Conservation (phyloP, 495 filamentous ascomycete genomes). For the Aspergillus nanangensis region DNA sequence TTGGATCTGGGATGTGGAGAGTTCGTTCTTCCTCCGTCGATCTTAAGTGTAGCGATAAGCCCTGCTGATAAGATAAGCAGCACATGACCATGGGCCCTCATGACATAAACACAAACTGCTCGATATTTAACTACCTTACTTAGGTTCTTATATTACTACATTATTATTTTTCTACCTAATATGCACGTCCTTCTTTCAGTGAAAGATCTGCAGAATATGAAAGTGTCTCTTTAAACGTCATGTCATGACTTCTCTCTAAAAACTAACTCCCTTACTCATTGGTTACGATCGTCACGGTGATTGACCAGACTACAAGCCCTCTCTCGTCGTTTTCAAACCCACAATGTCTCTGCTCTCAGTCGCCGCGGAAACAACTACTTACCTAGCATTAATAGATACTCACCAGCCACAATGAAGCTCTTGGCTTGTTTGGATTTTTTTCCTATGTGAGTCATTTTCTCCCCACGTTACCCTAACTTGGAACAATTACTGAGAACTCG, state of each 20-base stretch:
- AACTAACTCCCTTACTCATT: background rate
- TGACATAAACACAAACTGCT: no score
- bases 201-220: no score
- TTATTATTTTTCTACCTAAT: no score
- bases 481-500: background rate
- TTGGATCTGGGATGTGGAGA: no score
- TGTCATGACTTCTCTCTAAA: background rate
- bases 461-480: background rate
- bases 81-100: no score
- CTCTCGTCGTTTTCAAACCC: background rate
- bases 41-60: no score
- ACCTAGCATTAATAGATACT: background rate
- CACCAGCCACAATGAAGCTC: background rate
- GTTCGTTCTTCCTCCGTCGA: no score
- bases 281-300: background rate
- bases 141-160: no score
- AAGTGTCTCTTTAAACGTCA: no score
- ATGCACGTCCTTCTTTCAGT: no score
- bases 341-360: background rate
- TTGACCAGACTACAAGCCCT: background rate
- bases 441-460: background rate
- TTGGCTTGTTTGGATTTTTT: background rate
- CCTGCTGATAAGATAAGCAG: no score
- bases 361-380: constrained; percentile 2
- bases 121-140: no score